Evolutionary conservation across 768 basidiomycete species (phyloP).

Genomic region (Clavaria fumosa): DNA sequence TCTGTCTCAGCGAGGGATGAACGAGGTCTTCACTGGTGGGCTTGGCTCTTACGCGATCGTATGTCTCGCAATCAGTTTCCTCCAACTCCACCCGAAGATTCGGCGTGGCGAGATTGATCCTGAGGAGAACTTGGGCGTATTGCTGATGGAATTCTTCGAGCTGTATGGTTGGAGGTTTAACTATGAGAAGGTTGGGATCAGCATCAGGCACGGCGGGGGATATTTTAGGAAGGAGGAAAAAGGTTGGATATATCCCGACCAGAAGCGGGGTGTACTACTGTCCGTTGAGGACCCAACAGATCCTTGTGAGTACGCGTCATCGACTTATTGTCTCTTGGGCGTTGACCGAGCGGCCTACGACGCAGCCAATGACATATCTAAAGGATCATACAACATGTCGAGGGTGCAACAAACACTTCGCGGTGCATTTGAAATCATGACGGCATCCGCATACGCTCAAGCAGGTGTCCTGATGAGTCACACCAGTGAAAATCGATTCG

Average conservation of each 20-base stretch:
- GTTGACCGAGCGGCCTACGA: neutral
- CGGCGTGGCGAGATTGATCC: conserved; percentile 79
- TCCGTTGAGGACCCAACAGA: conserved; percentile 93
- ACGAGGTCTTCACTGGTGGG: conserved; percentile 96
- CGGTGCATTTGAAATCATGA: conserved; percentile 66
- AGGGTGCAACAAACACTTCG: conserved; percentile 74
- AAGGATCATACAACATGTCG: conserved; percentile 69
- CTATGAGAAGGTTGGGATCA: conserved; percentile 81
- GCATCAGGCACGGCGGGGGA: conserved; percentile 70
- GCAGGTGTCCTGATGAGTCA: conserved; percentile 49
- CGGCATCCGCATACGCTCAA: conserved; percentile 51
- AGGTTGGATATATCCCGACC: conserved; percentile 76
- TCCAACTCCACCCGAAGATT: conserved; percentile 97
- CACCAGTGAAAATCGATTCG: no score
- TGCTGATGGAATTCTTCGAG: conserved; percentile 96
- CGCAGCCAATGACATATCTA: conserved; percentile 85
- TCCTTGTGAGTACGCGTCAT: conserved; percentile 38
- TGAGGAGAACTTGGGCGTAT: conserved; percentile 77
- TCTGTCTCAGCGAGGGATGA: conserved; percentile 79
- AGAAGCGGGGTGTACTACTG: conserved; percentile 38
- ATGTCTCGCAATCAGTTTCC: conserved; percentile 81
- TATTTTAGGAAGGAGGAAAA: conserved; percentile 74
- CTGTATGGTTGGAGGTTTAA: conserved; percentile 88
- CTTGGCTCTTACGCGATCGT: conserved; percentile 91
- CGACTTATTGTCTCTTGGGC: conserved; percentile 5